phyloP scores from a whole-genome alignment of 148 eudicot genomes.

The Silene latifolia region DNA sequence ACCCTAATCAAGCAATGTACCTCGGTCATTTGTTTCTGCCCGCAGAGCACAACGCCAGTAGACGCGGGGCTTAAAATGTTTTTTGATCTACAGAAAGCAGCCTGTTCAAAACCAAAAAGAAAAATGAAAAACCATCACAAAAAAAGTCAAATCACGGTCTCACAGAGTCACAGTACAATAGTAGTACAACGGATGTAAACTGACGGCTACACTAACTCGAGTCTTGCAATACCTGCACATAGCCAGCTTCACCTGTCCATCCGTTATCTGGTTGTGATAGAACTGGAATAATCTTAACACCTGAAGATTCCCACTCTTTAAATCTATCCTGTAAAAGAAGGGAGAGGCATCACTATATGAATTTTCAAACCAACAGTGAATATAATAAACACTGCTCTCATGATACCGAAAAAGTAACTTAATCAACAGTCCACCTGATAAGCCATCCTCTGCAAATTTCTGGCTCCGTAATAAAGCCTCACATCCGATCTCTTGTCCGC shows the following conservation, averaged over 20 bases:
- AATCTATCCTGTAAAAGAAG: constrained; percentile 66
- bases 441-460: constrained; percentile 90
- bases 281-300: constrained; percentile 77
- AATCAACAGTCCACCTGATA: constrained; percentile 56
- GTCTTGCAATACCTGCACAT: constrained; percentile 62
- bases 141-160: background rate
- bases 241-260: constrained; percentile 86
- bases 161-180: background rate
- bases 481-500: constrained; percentile 84
- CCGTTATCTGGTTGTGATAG: constrained; percentile 72
- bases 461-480: constrained; percentile 91
- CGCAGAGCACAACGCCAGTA: constrained; percentile 83
- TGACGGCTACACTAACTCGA: background rate
- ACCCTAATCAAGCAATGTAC: constrained; percentile 30
- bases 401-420: background rate
- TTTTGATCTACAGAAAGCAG: constrained; percentile 72
- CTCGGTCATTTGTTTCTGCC: constrained; percentile 93
- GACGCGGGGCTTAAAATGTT: constrained; percentile 53
- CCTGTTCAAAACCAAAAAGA: constrained; percentile 42
- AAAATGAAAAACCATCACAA: background rate
- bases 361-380: constrained; percentile 12
- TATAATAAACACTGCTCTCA: background rate
- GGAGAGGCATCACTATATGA: background rate
- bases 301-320: constrained; percentile 79
- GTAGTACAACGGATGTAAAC: background rate